Conservation (phyloP, 169 alveolate genomes). For the Plasmodium fragile region DNA sequence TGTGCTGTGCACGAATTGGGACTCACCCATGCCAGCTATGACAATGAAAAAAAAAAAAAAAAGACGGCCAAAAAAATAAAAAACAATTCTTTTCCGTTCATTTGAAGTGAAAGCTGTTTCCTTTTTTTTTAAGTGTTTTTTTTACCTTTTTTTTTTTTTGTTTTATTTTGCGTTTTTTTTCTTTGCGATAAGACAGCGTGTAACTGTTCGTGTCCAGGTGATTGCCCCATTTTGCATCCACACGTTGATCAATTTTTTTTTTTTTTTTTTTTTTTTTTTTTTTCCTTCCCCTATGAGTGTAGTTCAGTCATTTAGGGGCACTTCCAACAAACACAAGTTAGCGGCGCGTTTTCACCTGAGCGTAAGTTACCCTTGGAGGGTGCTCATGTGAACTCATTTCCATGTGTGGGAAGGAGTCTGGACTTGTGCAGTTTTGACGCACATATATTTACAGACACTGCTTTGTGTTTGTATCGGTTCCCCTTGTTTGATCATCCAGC, state of each 20-base stretch:
- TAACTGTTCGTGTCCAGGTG: background rate
- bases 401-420: background rate
- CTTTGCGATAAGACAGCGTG: background rate
- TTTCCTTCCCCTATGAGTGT: background rate
- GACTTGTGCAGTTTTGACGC: background rate
- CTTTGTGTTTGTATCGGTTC: background rate
- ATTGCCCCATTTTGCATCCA: background rate
- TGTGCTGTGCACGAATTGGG: background rate
- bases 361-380: background rate
- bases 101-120: background rate
- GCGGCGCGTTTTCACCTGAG: background rate
- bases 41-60: background rate
- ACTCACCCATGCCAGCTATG: background rate
- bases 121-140: background rate
- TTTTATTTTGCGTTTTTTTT: background rate
- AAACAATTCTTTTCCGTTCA: background rate
- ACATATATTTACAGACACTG: background rate
- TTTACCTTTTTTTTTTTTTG: background rate
- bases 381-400: background rate
- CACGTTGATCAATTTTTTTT: background rate
- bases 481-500: background rate
- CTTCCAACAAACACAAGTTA: background rate
- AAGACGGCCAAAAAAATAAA: background rate
- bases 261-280: no score
- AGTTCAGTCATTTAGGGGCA: background rate